Evolutionary conservation across 192 early-diverging fungal genomes (phyloP), one percentile per base, ranked within the genome.

Genomic region (Coemansia sp.): DNA sequence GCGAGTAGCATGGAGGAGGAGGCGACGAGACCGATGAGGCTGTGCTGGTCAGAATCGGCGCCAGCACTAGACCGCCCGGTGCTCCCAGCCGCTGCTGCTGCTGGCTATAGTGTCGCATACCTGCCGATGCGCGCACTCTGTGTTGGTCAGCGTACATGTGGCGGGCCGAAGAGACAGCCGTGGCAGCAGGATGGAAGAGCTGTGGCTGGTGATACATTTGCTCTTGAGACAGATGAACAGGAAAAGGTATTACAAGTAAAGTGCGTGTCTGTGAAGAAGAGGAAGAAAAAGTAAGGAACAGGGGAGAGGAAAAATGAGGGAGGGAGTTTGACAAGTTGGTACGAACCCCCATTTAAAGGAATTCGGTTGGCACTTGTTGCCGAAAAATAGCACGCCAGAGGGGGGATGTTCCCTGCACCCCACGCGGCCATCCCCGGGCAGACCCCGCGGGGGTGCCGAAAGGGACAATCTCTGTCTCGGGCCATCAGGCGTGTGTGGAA

Each of bases 71-170:
- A 4, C 27, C 29, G 4, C 35, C 21, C 27, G 58, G 29, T 10
- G 54, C 11, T 14, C 19, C 24, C 6, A 18, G 21, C 4, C 32
- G 27, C 26, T 26, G 36, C 2, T 55, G 41, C 24, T 17, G 58
- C 39, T 56, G 64, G 37, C 40, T 33, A 21, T 37, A 33, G 22
- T 57, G 40, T 21, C 55, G 62, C 43, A 43, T 34, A 12, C 29
- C 61, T 9, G 56, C 11, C 33, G 56, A 18, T 44, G 46, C 19
- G 9, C 53, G 53, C 0, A 63, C 48, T 2, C 48, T 34, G 9
- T 55, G 39, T n/a, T 39, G 64, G 32, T 68, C 65, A 22, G 59
- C 17, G 57, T 68, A 64, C 57, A 63, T 63, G 40, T 67, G 65
- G 26, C 52, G 53, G 8, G 63, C 27, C 38, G 58, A 19, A 4